Conservation (phyloP, 2,329 filamentous ascomycete species). For the Aspergillus brunneoviolaceus region DNA sequence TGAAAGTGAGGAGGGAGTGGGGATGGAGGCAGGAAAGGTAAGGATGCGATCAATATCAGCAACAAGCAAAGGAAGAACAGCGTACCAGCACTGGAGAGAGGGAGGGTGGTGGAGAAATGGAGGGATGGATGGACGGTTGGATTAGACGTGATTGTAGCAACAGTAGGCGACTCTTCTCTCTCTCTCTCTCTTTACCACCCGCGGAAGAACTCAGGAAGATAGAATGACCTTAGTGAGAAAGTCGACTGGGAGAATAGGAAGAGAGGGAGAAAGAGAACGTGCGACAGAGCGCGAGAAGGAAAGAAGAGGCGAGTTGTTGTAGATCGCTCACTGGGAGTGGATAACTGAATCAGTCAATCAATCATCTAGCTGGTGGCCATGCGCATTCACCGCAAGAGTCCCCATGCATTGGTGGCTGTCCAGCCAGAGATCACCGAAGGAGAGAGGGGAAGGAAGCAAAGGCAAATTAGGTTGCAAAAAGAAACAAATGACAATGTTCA, state of each 20-base stretch:
- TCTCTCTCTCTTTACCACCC: not conserved
- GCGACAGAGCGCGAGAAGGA: constrained; percentile 12
- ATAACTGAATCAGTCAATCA: not conserved
- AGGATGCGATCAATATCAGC: constrained; percentile 15
- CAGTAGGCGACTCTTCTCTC: too few relatives aligned
- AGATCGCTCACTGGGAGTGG: constrained; percentile 23
- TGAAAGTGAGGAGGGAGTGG: constrained; percentile 13
- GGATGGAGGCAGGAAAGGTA: constrained; percentile 9
- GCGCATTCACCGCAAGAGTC: constrained; percentile 6
- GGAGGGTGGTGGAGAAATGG: not conserved
- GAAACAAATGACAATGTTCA: not conserved
- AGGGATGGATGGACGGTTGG: not conserved
- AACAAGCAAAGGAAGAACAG: constrained; percentile 16
- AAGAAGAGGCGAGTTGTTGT: constrained; percentile 22
- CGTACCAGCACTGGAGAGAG: constrained; percentile 21
- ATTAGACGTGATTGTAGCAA: not conserved
- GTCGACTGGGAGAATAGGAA: constrained; percentile 10
- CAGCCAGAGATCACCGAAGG: not conserved
- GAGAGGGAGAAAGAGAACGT: constrained; percentile 12
- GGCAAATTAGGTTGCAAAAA: not conserved
- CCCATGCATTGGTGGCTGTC: constrained; percentile 4
- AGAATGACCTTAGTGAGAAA: constrained; percentile 4
- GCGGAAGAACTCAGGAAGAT: constrained; percentile 1
- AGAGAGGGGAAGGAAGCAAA: not conserved
- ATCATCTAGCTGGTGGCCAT: constrained; percentile 3